Base-by-base conservation (phyloP, 2,329 filamentous ascomycete genomes). In the Colletotrichum cereale region DNA sequence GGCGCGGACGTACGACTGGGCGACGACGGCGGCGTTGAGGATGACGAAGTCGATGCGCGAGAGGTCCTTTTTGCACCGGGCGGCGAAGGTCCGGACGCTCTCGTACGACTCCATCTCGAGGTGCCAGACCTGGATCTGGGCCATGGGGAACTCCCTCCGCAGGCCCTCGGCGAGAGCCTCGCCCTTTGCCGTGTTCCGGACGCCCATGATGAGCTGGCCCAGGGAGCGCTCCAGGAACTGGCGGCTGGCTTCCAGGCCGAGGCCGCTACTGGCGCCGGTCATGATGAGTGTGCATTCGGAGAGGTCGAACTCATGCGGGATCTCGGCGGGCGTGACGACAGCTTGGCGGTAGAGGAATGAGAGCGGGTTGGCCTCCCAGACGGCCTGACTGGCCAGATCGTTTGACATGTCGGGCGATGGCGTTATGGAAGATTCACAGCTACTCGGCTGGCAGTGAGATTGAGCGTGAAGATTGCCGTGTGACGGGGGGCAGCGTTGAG, bases 181-280 rank as follows among this genome's bases (percentile, higher is more conserved):
- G 0, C 79, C 79, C 52, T 79, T 80, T 2, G 72, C 38, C 0
- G 75, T 31, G 34, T 79, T 78, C 5, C 84, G 79, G 1, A 84
- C 82, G 4, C 76, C 84, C 34, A 86, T 76, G 29, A 86, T 80
- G 3, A 86, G 75, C 16, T 76, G 81, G 0, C 76, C 75, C 5
- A 81, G 72, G 1, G 80, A 79, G 2, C 83, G 78, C 0, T 56
- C 62, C 21, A 82, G 77, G 2, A 85, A 76, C 50, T 85, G 81
- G 1, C 77, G 76, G 16, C 79, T 78, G 0, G 83, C 78, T 72
- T 84, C 84, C 0, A 82, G 75, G 1, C 84, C 84, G 0, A 86
- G 76, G 2, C 85, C 84, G 5, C 77, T 77, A 66, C 84, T 86
- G 53, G 83, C 78, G n/a, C 84, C 85, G 0, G 83, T 85, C 56